These are phyloP conservation scores for Ceratobasidium sp. DNA, from an alignment of 1,284 basidiomycete species.

Conservation along the genomic window DNA sequence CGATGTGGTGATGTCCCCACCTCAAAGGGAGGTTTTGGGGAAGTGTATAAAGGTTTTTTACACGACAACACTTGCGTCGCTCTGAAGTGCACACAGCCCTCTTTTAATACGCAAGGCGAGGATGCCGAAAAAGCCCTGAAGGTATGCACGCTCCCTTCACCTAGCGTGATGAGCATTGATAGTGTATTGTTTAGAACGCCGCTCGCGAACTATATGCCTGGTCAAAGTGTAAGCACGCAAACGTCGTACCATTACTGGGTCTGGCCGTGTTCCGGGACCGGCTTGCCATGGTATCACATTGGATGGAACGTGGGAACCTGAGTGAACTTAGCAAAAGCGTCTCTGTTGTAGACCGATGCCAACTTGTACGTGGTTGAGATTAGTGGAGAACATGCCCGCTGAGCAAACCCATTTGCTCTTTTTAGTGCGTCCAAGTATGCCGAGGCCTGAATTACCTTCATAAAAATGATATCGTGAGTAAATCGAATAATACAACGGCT, in stretches of 20 bases:
- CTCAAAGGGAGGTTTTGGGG: constrained; percentile 6
- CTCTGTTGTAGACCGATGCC: constrained; percentile 10
- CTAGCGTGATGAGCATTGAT: neutral
- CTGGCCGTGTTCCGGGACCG: constrained; percentile 23
- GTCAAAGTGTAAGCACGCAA: constrained; percentile 17
- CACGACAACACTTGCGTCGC: neutral
- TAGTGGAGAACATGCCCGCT: no score
- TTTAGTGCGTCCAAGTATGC: constrained; percentile 30
- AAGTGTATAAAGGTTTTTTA: constrained; percentile 1
- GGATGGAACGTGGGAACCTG: constrained; percentile 22
- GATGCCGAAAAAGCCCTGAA: neutral
- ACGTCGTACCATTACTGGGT: constrained; percentile 20
- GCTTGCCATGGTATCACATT: constrained; percentile 38
- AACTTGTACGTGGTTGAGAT: neutral
- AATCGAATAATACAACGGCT: neutral
- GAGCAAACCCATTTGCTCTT: neutral
- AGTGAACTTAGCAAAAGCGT: neutral
- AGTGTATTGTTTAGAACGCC: neutral
- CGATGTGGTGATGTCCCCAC: neutral
- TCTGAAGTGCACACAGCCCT: constrained; percentile 10
- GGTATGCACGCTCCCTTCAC: neutral
- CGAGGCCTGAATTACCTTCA: constrained; percentile 16
- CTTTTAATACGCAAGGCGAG: neutral
- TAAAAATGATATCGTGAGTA: constrained; percentile 12
- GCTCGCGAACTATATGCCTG: constrained; percentile 32